Evolutionary conservation across 208 protist species (phyloP).

Genomic region (Trichomonas vaginalis): DNA sequence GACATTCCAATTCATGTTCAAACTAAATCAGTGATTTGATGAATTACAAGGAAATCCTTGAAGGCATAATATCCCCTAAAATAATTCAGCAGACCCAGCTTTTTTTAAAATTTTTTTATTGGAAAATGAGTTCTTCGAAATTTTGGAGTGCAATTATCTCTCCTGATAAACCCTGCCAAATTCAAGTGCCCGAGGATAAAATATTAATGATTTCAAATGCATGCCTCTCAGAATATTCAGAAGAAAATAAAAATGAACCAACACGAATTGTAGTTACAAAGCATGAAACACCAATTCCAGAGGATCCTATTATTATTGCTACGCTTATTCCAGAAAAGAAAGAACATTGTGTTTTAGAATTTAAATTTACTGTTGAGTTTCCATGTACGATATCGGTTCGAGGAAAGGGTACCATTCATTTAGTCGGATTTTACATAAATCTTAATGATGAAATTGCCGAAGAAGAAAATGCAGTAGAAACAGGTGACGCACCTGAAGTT

Average conservation of each 20-base stretch:
- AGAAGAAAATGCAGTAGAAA: background rate
- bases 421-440: background rate
- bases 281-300: background rate
- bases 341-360: background rate
- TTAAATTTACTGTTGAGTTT: background rate
- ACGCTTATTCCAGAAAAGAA: background rate
- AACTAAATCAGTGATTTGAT: no score
- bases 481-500: background rate
- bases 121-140: no score
- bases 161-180: background rate
- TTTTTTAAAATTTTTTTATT: no score
- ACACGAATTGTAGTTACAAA: background rate
- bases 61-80: no score
- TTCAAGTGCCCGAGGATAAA: background rate
- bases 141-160: background rate
- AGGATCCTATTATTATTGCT: background rate
- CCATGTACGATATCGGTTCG: background rate
- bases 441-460: background rate
- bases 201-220: background rate
- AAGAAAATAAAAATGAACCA: background rate
- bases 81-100: no score
- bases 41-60: no score
- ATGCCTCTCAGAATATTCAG: background rate
- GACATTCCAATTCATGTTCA: no score
- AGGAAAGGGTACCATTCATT: background rate